Conservation (phyloP, 2,329 filamentous ascomycete genomes). For the Dactylonectria macrodidyma region DNA sequence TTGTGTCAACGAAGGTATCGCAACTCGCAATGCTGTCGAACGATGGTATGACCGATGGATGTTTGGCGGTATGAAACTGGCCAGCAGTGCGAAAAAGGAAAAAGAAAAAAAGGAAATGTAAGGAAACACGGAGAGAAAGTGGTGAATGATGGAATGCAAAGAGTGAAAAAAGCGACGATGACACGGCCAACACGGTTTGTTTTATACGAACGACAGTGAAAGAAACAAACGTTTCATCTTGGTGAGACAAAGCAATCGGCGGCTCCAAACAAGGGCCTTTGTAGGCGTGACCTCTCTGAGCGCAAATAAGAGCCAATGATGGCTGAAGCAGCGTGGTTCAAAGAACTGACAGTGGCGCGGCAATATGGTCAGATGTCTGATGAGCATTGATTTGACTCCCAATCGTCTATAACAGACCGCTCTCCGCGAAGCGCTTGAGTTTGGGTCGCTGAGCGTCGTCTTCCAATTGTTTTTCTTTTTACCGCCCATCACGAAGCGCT, state of each 20-base stretch:
- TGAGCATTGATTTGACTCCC: too few species aligned
- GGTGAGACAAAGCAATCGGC: not conserved
- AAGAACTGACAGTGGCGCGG: too few species aligned
- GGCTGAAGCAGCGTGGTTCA: too few species aligned
- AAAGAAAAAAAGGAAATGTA: constrained; percentile 1
- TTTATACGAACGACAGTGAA: constrained; percentile 5
- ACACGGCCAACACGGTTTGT: not conserved
- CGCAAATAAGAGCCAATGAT: too few species aligned
- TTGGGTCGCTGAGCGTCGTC: too few species aligned
- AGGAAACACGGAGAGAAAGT: constrained; percentile 9
- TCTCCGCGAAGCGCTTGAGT: too few species aligned
- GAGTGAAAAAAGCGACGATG: constrained; percentile 4
- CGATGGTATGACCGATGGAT: constrained; percentile 1
- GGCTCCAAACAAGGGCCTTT: too few species aligned
- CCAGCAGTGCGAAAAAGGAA: constrained; percentile 35
- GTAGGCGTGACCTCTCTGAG: too few species aligned
- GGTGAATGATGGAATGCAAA: constrained; percentile 23
- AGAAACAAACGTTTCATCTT: not conserved
- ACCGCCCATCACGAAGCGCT: too few species aligned
- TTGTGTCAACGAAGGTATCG: not conserved
- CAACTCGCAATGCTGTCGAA: not conserved
- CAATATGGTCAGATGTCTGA: too few species aligned
- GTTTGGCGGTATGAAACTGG: constrained; percentile 24
- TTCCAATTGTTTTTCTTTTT: too few species aligned
- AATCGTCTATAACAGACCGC: too few species aligned